Base-by-base conservation (phyloP, 176 grass and related monocot genomes). In the Echinochloa phyllopogon region DNA sequence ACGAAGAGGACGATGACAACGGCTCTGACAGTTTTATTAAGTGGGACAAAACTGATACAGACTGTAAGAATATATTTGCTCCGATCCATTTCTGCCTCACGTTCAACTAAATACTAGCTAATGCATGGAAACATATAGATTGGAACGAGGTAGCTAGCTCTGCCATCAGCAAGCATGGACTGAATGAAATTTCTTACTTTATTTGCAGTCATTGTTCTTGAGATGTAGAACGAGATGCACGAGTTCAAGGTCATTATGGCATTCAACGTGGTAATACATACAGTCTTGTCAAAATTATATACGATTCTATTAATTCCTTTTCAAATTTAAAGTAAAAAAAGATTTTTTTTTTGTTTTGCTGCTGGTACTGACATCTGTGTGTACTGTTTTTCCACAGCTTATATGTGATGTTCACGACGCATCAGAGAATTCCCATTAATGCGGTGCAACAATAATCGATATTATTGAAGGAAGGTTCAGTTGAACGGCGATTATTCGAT, bases 171-270 rank as follows among this genome's bases (percentile, higher is more conserved):
- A 56, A 62, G 58, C 23, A 81, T 58, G 44, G 24, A 82, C 53
- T 51, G 2, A 72, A 49, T 72, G 15, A 29, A 40, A 14, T 69
- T 51, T 72, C 47, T 47, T 83, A 5, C 6, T 50, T 60, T n/a
- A n/a, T n/a, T n/a, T 90, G 10, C 87, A 98, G 96, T 91, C 80
- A 98, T 98, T 81, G 96, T 98, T 92, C 91, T 98, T 25, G 96
- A 98, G 89, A 93, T 98, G 48, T 98, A 82, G 75, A 81, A 29
- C 10, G 6, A 69, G 73, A 72, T 3, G 45, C 47, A 57, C 50
- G 61, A 77, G 49, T 27, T 77, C 39, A 73, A 60, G 72, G 80
- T 66, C 59, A 52, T 33, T 76, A 70, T 71, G 51, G 16, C 71
- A 39, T 69, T 60, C 55, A 60, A 5, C 14, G 38, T 42, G 72